Evolutionary conservation across 352 stramenopile genomes (phyloP).

Genomic region (Phytophthora brassicae): DNA sequence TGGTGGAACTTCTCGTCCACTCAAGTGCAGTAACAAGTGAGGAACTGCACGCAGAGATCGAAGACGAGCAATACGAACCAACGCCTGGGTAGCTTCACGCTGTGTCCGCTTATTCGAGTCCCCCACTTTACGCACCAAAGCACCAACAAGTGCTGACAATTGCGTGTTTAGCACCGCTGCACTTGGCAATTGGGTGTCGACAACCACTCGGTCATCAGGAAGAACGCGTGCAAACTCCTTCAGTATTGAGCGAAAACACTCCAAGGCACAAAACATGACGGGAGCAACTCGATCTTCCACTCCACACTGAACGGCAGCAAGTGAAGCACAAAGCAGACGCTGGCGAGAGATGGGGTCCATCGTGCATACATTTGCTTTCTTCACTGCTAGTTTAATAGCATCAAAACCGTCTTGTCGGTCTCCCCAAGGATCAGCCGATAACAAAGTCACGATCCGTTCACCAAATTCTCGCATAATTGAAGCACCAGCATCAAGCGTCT

Average conservation of each 20-base stretch:
- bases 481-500: conserved; percentile 59
- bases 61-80: conserved; percentile 63
- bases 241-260: conserved; percentile 65
- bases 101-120: conserved; percentile 86
- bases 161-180: conserved; percentile 53
- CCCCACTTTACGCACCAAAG: conserved; percentile 61
- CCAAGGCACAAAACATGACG: conserved; percentile 84
- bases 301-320: conserved; percentile 70
- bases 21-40: conserved; percentile 65
- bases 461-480: conserved; percentile 72
- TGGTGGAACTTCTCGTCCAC: conserved; percentile 53
- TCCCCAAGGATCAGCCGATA: conserved; percentile 75
- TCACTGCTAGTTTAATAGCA: conserved; percentile 62
- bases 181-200: conserved; percentile 28
- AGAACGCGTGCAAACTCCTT: conserved; percentile 62
- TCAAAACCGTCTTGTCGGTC: conserved; percentile 83
- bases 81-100: conserved; percentile 58
- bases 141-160: conserved; percentile 50
- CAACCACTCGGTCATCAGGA: conserved; percentile 39
- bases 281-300: conserved; percentile 76
- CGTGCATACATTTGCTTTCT: conserved; percentile 54
- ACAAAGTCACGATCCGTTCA: conserved; percentile 63
- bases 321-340: conserved; percentile 62
- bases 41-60: conserved; percentile 60
- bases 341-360: conserved; percentile 37